Evolutionary conservation across 345 rosid genomes (phyloP).

Genomic region (Anastatica hierochuntica): DNA sequence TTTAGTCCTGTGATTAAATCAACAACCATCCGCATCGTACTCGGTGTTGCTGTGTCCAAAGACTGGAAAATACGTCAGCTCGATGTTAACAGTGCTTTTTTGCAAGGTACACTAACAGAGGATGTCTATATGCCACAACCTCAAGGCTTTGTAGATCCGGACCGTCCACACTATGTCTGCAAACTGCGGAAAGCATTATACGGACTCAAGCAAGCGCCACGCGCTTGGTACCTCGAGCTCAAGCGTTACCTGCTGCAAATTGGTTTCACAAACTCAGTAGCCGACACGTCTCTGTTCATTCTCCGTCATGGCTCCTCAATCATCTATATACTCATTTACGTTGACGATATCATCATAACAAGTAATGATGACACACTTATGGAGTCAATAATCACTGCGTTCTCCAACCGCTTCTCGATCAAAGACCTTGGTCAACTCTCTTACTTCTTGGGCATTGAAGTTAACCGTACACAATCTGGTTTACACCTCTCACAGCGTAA

Average conservation of each 20-base stretch:
- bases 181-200: neutral
- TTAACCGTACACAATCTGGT: neutral
- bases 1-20: neutral
- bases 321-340: neutral
- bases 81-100: conserved; percentile 1
- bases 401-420: neutral
- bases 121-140: neutral
- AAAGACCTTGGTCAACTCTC: neutral
- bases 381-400: neutral
- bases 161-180: neutral
- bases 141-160: neutral
- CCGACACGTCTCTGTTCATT: neutral
- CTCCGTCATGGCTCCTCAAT: neutral
- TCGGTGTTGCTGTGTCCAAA: neutral
- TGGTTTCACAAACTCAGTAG: neutral
- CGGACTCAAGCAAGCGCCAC: neutral
- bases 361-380: neutral
- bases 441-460: neutral
- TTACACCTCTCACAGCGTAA: neutral
- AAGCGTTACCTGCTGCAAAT: neutral
- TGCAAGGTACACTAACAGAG: neutral
- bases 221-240: neutral
- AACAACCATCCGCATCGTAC: neutral
- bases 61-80: neutral
- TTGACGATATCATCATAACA: neutral